Base-by-base conservation (phyloP, 257 asterid species). In the Nicotiana otophora region DNA sequence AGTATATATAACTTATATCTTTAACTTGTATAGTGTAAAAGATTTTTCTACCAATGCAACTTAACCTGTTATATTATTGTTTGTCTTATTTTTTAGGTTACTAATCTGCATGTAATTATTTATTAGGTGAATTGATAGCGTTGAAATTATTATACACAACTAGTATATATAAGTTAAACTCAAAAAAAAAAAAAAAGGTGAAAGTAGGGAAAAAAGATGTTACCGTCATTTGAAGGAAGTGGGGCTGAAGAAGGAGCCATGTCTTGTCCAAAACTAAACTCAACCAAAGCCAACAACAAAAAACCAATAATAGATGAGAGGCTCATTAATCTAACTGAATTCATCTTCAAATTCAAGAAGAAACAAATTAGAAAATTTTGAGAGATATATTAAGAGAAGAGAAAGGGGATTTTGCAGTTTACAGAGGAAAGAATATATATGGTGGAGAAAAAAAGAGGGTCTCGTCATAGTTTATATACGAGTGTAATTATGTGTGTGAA, bases 241-340 rank as follows among this genome's bases (percentile, higher is more conserved):
- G 81, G 86, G 3, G 86, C 83, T 2, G 84, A 61, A 33, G 86
- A 69, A 79, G 86, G 86, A 84, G 86, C 81, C 10, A 78, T 42
- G 77, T 11, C 36, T 79, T 84, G 86, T 57, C 86, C 86, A 31
- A 20, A 48, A 58, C 77, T n/a, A 4, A 80, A 19, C 10, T 84
- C 81, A 30, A 84, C 26, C n/a, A 84, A 33, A 6, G 77, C 76
- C 57, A 61, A 15, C 53, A 83, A 67, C 15, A 83, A 30, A 28
- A 79, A 66, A 1, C 76, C 34, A 53, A 83, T n/a, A 11, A 83
- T 69, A 69, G 12, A 57, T 20, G 86, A 68, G 72, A 83, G 53
- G 7, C 30, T 28, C 1, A 39, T 57, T 30, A 79, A 19, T 53
- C 81, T 68, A 33, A 63, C 7, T 12, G 62, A 63, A 53, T 83